A percentile compares a stretch with the other conserved stretches of the same genome.
Evolutionary conservation across 352 stramenopile genomes (phyloP).

Genomic region (Bremia lactucae): DNA sequence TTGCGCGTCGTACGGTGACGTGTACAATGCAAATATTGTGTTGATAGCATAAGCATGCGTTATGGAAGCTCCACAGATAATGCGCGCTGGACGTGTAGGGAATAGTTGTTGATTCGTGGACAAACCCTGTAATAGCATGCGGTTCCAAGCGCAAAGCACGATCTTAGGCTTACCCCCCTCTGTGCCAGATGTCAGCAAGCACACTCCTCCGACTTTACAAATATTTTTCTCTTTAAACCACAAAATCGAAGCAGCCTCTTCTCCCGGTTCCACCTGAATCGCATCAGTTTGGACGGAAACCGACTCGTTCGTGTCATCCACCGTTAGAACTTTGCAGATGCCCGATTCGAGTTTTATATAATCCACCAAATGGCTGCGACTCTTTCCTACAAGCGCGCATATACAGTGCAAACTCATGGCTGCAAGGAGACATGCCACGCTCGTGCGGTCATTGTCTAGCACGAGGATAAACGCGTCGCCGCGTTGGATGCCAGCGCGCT

Average conservation of each 20-base stretch:
- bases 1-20: conserved; percentile 41
- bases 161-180: conserved; percentile 71
- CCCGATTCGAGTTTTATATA: conserved; percentile 47
- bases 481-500: conserved; percentile 18
- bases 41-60: conserved; percentile 83
- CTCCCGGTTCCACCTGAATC: conserved; percentile 7
- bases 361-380: conserved; percentile 35
- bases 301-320: conserved; percentile 22
- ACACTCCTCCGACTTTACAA: conserved; percentile 31
- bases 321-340: conserved; percentile 43
- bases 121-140: conserved; percentile 70
- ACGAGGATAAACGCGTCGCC: conserved; percentile 55
- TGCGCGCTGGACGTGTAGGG: conserved; percentile 36
- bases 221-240: conserved; percentile 35
- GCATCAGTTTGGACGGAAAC: conserved; percentile 15
- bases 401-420: conserved; percentile 55
- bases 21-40: conserved; percentile 68
- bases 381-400: conserved; percentile 38
- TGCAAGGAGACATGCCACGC: conserved; percentile 59
- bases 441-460: conserved; percentile 60
- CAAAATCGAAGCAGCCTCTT: neutral
- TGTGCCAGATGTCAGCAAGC: conserved; percentile 80
- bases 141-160: conserved; percentile 59
- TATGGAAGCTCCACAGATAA: conserved; percentile 75
- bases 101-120: conserved; percentile 71